Percentiles rank a stretch among this genome's conserved stretches.
phyloP scores from a whole-genome alignment of 108 stramenopile genomes.

The Conticribra guillardii region DNA sequence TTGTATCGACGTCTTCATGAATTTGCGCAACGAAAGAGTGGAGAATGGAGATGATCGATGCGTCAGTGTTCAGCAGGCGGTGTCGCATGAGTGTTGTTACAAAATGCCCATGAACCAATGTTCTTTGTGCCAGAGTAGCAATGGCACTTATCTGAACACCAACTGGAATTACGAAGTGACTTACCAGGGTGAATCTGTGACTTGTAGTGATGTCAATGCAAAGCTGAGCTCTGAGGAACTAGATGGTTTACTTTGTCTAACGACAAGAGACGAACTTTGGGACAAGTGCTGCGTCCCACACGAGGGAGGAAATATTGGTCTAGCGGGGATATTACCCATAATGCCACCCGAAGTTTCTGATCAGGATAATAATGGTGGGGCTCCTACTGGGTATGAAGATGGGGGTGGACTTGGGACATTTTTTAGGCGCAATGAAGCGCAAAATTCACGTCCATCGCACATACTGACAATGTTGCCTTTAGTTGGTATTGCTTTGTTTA shows the following conservation, averaged over 20 bases:
- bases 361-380: slow-evolving; percentile 8
- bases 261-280: slow-evolving; percentile 42
- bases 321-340: slow-evolving; percentile 27
- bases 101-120: slow-evolving; percentile 45
- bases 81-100: slow-evolving; percentile 42
- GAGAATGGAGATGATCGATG: slow-evolving; percentile 44
- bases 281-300: slow-evolving; percentile 47
- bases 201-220: slow-evolving; percentile 53
- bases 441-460: not conserved
- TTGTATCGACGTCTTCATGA: slow-evolving; percentile 48
- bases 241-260: slow-evolving; percentile 36
- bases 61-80: slow-evolving; percentile 34
- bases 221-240: slow-evolving; percentile 44
- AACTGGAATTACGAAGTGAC: slow-evolving; percentile 50
- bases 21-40: slow-evolving; percentile 40
- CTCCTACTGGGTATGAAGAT: not conserved
- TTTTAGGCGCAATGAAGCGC: not conserved
- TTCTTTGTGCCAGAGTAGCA: slow-evolving; percentile 35
- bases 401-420: not conserved
- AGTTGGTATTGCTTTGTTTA: no score
- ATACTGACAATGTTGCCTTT: not conserved
- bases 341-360: slow-evolving; percentile 34
- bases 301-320: slow-evolving; percentile 35
- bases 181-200: slow-evolving; percentile 31
- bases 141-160: slow-evolving; percentile 53